Conservation (phyloP, 1,284 basidiomycete genomes). For the Fomitopsis schrenkii region DNA sequence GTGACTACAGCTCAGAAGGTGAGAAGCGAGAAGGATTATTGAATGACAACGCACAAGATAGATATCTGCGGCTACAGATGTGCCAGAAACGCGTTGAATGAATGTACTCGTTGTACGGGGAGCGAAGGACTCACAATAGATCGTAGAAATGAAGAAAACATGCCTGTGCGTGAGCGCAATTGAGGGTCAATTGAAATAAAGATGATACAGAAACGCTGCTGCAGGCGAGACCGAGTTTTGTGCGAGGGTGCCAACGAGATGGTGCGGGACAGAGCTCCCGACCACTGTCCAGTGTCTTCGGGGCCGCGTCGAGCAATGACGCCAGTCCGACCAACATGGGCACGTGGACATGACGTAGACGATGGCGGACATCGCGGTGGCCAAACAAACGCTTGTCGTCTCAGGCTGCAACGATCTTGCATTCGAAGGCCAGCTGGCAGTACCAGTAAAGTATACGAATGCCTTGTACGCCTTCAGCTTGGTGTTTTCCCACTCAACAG, state of each 20-base stretch:
- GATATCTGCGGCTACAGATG: slow-evolving; percentile 51
- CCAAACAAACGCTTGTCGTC: too few relatives aligned
- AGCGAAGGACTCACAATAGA: slow-evolving; percentile 12
- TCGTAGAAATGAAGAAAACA: slow-evolving; percentile 22
- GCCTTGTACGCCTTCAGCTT: too few relatives aligned
- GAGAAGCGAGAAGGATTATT: not conserved
- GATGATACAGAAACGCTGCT: too few relatives aligned
- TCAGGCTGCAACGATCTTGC: too few relatives aligned
- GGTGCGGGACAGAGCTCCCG: too few relatives aligned
- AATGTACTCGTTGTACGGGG: not conserved
- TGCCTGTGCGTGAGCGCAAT: not conserved
- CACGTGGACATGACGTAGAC: not conserved
- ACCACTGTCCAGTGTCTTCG: too few relatives aligned
- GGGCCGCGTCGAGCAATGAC: not conserved
- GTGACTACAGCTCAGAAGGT: slow-evolving; percentile 42
- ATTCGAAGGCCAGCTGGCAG: too few relatives aligned
- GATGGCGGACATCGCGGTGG: too few relatives aligned
- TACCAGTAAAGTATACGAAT: too few relatives aligned
- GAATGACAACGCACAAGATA: slow-evolving; percentile 51
- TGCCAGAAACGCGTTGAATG: not conserved
- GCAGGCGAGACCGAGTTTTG: not conserved
- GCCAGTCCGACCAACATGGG: not conserved
- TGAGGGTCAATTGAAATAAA: not conserved
- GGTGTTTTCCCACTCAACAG: too few relatives aligned
- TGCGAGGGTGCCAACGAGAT: too few relatives aligned